A percentile compares a stretch with the other conserved stretches of the same genome.
Conservation (phyloP, 345 rosid genomes). For the Rubroshorea leprosula region DNA sequence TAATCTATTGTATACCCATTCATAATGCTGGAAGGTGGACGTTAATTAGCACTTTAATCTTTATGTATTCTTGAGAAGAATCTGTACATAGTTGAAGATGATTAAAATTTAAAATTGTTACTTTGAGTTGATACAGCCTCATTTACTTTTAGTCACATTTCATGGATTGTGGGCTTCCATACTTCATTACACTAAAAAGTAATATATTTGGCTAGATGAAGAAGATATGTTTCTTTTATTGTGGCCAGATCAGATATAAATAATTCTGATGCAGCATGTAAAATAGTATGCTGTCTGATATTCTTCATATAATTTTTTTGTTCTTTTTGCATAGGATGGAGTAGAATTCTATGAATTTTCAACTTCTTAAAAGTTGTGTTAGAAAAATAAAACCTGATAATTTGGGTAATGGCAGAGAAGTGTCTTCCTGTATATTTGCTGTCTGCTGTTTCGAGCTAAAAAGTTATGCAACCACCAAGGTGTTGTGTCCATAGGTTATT, state of each 20-base stretch:
- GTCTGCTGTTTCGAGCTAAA: not conserved
- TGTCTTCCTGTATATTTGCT: too few relatives aligned
- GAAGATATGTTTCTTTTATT: not conserved
- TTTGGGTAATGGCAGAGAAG: too few relatives aligned
- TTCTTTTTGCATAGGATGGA: too few relatives aligned
- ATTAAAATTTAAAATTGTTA: not conserved
- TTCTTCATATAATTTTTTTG: too few relatives aligned
- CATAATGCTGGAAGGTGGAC: not conserved
- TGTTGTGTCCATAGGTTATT: not conserved
- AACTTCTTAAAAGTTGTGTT: too few relatives aligned
- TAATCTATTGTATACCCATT: not conserved
- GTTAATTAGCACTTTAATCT: too few relatives aligned
- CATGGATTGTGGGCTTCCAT: not conserved
- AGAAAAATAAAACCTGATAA: too few relatives aligned
- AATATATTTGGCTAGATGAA: not conserved
- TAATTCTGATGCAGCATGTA: too few relatives aligned
- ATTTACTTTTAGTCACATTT: not conserved
- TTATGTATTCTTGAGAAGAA: not conserved
- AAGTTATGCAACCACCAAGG: not conserved
- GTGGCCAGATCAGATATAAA: not conserved
- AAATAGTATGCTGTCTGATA: too few relatives aligned
- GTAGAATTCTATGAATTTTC: too few relatives aligned
- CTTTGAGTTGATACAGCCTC: slow-evolving; percentile 1
- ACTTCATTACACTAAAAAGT: not conserved
- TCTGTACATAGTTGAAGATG: not conserved